These are phyloP conservation scores for Westerdykella ornata DNA, from an alignment of 2,329 filamentous ascomycete species.

Conservation along the genomic window DNA sequence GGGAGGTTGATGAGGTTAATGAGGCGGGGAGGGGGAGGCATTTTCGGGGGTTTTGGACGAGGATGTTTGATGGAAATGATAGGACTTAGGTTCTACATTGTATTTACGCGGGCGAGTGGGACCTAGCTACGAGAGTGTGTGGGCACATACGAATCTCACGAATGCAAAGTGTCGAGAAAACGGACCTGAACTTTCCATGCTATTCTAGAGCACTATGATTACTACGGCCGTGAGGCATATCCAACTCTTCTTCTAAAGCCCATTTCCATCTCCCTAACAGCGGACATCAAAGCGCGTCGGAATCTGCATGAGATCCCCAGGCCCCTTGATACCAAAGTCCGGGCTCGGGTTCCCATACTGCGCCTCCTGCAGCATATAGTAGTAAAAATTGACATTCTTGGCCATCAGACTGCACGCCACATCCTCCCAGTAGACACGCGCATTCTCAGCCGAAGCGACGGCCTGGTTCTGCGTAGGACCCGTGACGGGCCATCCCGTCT, in stretches of 20 bases:
- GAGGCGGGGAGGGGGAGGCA: slow-evolving; percentile 55
- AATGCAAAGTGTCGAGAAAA: no score
- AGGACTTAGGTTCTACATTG: slow-evolving; percentile 39
- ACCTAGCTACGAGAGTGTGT: no score
- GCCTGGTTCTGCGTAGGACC: slow-evolving; percentile 57
- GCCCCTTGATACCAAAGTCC: slow-evolving; percentile 63
- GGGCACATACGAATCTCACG: no score
- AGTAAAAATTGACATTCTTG: slow-evolving; percentile 51
- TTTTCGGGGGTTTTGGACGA: slow-evolving; percentile 53
- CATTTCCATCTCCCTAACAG: no score
- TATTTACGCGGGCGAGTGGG: no score
- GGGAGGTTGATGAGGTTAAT: slow-evolving; percentile 46
- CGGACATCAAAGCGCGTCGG: slow-evolving; percentile 30
- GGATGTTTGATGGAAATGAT: slow-evolving; percentile 50
- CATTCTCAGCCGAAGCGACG: slow-evolving; percentile 59
- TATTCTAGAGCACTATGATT: no score
- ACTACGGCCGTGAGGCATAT: no score
- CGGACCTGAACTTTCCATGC: no score
- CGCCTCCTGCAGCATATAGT: slow-evolving; percentile 70
- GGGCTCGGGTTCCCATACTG: slow-evolving; percentile 54
- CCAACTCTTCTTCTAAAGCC: no score
- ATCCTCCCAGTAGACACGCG: slow-evolving; percentile 71
- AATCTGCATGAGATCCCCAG: slow-evolving; percentile 26
- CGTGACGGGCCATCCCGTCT: slow-evolving; percentile 79
- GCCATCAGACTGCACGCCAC: slow-evolving; percentile 66